Evolutionary conservation across 148 eudicot species (phyloP).

Genomic region (Fagopyrum tataricum): DNA sequence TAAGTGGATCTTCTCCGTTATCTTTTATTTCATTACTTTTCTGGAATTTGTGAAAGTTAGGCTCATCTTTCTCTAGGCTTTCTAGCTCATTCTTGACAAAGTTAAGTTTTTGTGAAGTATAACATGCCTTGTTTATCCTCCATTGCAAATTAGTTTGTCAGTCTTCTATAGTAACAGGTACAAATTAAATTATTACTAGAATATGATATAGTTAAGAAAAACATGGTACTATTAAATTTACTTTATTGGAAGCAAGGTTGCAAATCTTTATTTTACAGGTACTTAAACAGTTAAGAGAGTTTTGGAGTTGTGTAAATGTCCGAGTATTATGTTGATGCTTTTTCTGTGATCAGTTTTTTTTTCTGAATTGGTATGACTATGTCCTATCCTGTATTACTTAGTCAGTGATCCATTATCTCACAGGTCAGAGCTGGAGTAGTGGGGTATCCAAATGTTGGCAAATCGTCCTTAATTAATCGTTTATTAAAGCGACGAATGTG

Average conservation of each 20-base stretch:
- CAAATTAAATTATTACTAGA: background rate
- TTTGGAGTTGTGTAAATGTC: background rate
- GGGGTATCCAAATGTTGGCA: slow-evolving; percentile 98
- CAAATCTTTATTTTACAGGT: background rate
- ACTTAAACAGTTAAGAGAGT: background rate
- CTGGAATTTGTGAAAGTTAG: background rate
- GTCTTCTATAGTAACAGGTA: background rate
- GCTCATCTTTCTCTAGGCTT: background rate
- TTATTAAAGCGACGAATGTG: slow-evolving; percentile 92
- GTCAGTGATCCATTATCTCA: slow-evolving; percentile 16
- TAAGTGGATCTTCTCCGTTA: background rate
- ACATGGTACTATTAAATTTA: background rate
- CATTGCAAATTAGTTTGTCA: background rate
- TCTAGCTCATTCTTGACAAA: background rate
- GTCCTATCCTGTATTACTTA: background rate
- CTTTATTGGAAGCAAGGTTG: background rate
- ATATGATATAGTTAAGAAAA: background rate
- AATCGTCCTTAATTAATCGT: slow-evolving; percentile 94
- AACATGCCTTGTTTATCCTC: background rate
- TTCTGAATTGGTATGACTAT: background rate
- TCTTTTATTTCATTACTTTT: background rate
- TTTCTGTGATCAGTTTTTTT: background rate
- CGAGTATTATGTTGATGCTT: background rate
- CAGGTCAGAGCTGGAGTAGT: slow-evolving; percentile 99
- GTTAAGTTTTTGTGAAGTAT: background rate